Evolutionary conservation across 352 stramenopile species (phyloP), one percentile per base, ranked within the genome.

Genomic region (Heterotrichella gracilis): DNA sequence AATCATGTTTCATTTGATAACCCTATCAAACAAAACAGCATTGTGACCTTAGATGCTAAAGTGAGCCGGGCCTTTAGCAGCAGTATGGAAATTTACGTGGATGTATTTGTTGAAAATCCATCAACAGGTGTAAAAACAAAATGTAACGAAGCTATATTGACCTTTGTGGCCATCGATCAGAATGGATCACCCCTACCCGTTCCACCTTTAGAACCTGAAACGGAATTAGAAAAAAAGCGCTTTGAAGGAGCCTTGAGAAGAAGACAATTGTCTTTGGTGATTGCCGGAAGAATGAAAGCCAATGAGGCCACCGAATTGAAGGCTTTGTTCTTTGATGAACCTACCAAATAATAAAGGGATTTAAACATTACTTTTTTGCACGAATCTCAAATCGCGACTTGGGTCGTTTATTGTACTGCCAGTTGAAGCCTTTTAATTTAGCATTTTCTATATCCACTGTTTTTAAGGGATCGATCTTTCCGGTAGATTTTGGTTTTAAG

Each of bases 351-450:
- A 53, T 53, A 53, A 9, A 53, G 32, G 32, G n/a, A n/a, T n/a
- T n/a, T n/a, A n/a, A n/a, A n/a, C n/a, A 17, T 53, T 53, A n/a
- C n/a, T 53, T 53, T 53, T 53, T 53, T 53, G n/a, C 9, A 53
- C n/a, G 32, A 9, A 53, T 17, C n/a, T 53, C 32, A 53, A n/a
- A 9, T 17, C 32, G 32, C n/a, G 32, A 53, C n/a, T n/a, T 53
- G 9, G 32, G 32, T 53, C 32, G 32, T 53, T 53, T 9, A 53
- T 53, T n/a, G 32, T 53, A 53, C 32, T 17, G 32, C 32, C 32
- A 53, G 32, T 53, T 53, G n/a, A 53, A 53, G 9, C 32, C 32
- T n/a, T 53, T 53, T 53, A 53, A n/a, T n/a, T n/a, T 53, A n/a
- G 32, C 32, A 53, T 53, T 53, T 53, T 53, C 32, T 17, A 53